Percentiles rank a stretch among this genome's conserved stretches.
Conservation (phyloP, 495 filamentous ascomycete genomes). For the Hypoxylon lienhwacheense region DNA sequence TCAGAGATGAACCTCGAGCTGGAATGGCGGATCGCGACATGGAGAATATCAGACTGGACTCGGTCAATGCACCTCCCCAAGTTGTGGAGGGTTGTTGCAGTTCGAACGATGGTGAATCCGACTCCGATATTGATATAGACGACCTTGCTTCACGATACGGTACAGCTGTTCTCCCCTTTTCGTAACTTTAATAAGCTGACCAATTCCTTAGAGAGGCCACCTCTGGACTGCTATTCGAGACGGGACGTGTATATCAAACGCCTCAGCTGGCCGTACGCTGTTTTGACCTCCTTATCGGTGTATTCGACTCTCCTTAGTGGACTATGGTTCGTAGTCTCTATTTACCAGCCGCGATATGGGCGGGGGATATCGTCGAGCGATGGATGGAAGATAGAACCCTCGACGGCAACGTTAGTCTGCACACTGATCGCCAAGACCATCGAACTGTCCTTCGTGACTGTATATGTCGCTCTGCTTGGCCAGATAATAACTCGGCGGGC, state of each 20-base stretch:
- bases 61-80: neutral
- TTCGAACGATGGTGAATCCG: conserved; percentile 1
- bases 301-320: conserved; percentile 69
- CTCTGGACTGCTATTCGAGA: conserved; percentile 37
- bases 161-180: neutral
- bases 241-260: conserved; percentile 44
- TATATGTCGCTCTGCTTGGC: conserved; percentile 72
- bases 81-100: neutral
- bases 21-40: neutral
- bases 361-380: conserved; percentile 50
- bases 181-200: conserved; percentile 2
- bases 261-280: conserved; percentile 59
- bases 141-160: conserved; percentile 26
- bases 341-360: conserved; percentile 63
- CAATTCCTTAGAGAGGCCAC: conserved; percentile 11
- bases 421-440: conserved; percentile 71
- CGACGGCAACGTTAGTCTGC: conserved; percentile 63
- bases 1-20: conserved; percentile 6
- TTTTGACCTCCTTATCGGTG: conserved; percentile 61
- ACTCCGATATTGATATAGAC: conserved; percentile 11
- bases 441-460: conserved; percentile 74
- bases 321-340: conserved; percentile 61
- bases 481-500: conserved; percentile 70
- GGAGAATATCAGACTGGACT: conserved; percentile 14
- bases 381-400: conserved; percentile 51